phyloP scores from a whole-genome alignment of 2,329 filamentous ascomycete genomes.

The Calonectria ilicicola region DNA sequence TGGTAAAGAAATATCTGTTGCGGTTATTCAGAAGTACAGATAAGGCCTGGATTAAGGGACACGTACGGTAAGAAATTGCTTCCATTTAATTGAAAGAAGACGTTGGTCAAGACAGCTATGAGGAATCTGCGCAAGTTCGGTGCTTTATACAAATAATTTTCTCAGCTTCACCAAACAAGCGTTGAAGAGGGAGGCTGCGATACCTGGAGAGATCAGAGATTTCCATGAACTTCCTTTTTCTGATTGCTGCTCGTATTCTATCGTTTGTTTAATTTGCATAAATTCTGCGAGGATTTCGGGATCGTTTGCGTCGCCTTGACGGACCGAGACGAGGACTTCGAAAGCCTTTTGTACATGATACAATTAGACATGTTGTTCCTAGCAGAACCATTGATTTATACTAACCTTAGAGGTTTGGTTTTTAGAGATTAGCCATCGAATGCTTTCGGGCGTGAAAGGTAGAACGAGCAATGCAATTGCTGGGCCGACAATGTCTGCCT shows the following conservation, averaged over 20 bases:
- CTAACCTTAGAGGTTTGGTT: background rate
- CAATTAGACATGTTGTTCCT: background rate
- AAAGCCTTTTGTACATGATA: background rate
- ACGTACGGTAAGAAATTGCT: constrained; percentile 2
- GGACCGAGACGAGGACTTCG: background rate
- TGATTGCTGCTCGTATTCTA: background rate
- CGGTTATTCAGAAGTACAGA: background rate
- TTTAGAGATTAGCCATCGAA: background rate
- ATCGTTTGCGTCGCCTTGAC: background rate
- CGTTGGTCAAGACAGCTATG: background rate
- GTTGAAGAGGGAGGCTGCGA: background rate
- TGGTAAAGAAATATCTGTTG: background rate
- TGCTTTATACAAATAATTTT: background rate
- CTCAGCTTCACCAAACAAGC: background rate
- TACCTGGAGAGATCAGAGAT: background rate
- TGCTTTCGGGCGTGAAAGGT: background rate
- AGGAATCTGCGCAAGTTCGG: background rate
- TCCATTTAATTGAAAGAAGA: constrained; percentile 5
- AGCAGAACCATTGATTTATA: no score
- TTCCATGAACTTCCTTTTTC: background rate
- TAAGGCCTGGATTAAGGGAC: background rate
- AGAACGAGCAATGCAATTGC: background rate
- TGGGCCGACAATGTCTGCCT: constrained; percentile 1
- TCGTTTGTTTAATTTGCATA: background rate
- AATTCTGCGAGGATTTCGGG: background rate